Conservation (phyloP, 2,329 filamentous ascomycete species). For the Penicillium sp. region DNA sequence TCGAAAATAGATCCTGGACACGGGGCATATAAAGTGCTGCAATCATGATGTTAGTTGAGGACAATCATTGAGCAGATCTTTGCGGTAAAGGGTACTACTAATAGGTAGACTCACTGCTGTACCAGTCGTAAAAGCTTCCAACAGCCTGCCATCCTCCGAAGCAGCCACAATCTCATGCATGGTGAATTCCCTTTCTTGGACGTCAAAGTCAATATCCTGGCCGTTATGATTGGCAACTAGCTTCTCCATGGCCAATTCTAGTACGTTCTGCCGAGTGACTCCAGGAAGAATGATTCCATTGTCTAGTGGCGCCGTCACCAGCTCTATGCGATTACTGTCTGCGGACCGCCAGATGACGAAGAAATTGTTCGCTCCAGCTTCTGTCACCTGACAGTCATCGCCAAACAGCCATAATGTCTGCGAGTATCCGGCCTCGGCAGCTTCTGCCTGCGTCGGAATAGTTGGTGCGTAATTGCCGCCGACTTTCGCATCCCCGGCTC, state of each 20-base stretch:
- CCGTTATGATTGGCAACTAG: slow-evolving; percentile 46
- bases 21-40: slow-evolving; percentile 67
- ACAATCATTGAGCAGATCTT: not conserved
- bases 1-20: slow-evolving; percentile 65
- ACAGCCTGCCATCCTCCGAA: slow-evolving; percentile 66
- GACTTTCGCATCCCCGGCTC: slow-evolving; percentile 87
- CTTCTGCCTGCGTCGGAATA: slow-evolving; percentile 73
- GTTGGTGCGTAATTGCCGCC: slow-evolving; percentile 91
- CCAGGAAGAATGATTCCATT: slow-evolving; percentile 83
- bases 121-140: slow-evolving; percentile 83
- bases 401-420: slow-evolving; percentile 96
- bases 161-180: slow-evolving; percentile 75
- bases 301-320: slow-evolving; percentile 79
- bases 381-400: slow-evolving; percentile 71
- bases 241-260: slow-evolving; percentile 66
- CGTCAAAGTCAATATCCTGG: slow-evolving; percentile 60
- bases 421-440: slow-evolving; percentile 68
- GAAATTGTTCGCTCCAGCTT: slow-evolving; percentile 90
- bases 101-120: slow-evolving; percentile 71
- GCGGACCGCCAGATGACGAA: slow-evolving; percentile 70
- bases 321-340: slow-evolving; percentile 57
- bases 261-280: slow-evolving; percentile 75
- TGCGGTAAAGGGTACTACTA: too few relatives aligned
- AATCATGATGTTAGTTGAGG: not conserved
- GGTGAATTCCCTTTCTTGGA: slow-evolving; percentile 78